Base-by-base conservation (phyloP, 2,329 filamentous ascomycete genomes). In the Ophiobolus disseminans region DNA sequence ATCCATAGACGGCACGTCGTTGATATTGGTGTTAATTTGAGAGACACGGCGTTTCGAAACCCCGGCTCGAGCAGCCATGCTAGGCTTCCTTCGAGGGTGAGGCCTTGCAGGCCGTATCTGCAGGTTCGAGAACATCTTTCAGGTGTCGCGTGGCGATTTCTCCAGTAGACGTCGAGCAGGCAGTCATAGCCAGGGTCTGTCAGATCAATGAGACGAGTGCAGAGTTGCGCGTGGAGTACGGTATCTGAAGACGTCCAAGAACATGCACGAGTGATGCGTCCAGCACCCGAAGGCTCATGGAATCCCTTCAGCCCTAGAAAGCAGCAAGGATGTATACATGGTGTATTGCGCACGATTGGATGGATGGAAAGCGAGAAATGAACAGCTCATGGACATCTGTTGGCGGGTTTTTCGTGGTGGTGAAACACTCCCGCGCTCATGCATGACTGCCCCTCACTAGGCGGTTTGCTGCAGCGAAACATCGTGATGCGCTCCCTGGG, bases 1-100 rank as follows among this genome's bases (percentile, higher is more conserved):
- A 36, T 57, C 62, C 40, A 65, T 26, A 5, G 62, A 63, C 7
- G 62, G 62, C 22, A 60, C 57, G 34, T 58, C 62, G 42, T 51
- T 59, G 10, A 44, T 45, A 40, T 35, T 55, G n/a, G 48, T 50
- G 7, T 53, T 47, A 2, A 58, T 57, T 8, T 39, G 39, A 14
- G 55, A 64, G 4, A 60, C 50, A 19, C 60, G 53, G 17, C 60
- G 59, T 49, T 65, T 65, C 19, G 46, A 26, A 5, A 65, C 48
- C 10, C 62, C 62, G 37, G 58, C 57, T 25, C 59, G 59, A 22
- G 57, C 45, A 7, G 55, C 54, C 42, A 65, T 46, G 45, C 61
- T 65, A 21, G 57, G 57, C 42, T 58, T 55, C 35, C 62, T 50
- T 25, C 59, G 60, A 39, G n/a, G n/a, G n/a, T 55, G 57, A 7